phyloP scores from a whole-genome alignment of 106 monocot genomes.

The Apostasia ramifera region DNA sequence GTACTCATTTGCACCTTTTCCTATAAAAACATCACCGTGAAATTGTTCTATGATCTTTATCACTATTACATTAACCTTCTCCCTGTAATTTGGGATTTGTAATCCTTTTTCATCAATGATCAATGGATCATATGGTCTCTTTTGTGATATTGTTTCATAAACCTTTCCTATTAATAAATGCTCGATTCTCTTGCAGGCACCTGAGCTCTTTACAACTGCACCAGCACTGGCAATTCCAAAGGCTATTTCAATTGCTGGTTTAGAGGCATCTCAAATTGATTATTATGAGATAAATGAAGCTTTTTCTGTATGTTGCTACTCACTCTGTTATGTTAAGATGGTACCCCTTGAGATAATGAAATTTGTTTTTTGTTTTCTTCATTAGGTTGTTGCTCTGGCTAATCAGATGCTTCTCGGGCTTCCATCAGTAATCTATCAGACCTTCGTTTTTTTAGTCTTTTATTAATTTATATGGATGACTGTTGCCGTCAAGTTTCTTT shows the following conservation, averaged over 20 bases:
- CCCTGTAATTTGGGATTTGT: too few relatives aligned
- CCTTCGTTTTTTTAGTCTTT: neutral
- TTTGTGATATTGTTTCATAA: too few relatives aligned
- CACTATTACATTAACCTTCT: too few relatives aligned
- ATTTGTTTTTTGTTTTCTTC: constrained; percentile 7
- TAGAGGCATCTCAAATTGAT: constrained; percentile 84
- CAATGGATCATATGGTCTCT: too few relatives aligned
- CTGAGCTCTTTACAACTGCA: constrained; percentile 91
- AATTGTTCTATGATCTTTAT: too few relatives aligned
- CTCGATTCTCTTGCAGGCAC: constrained; percentile 44
- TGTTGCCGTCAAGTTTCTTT: neutral
- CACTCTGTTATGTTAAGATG: neutral
- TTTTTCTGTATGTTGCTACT: constrained; percentile 62
- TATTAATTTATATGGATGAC: neutral
- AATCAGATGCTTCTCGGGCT: constrained; percentile 95
- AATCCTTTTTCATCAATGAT: too few relatives aligned
- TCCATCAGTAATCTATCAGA: constrained; percentile 53
- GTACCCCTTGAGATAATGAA: neutral
- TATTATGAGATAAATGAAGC: constrained; percentile 99
- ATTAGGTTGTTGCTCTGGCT: constrained; percentile 90
- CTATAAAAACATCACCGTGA: too few relatives aligned
- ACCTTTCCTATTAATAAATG: neutral
- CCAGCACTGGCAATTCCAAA: constrained; percentile 94
- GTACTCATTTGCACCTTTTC: too few relatives aligned
- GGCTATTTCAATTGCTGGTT: constrained; percentile 80